Base-by-base conservation (phyloP, 345 rosid species). In the Acer saccharum region DNA sequence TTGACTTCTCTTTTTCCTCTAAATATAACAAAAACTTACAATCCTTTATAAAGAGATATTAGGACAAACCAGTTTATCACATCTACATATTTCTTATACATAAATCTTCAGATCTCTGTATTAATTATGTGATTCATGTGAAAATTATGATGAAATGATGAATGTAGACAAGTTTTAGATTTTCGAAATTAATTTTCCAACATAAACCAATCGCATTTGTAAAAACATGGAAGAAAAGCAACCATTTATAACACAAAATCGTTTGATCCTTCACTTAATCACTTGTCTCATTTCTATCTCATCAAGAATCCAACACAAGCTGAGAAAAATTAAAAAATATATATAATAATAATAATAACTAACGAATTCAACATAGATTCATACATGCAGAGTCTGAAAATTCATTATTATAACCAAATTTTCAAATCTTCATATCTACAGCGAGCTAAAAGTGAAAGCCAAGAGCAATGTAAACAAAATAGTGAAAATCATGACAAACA, bases 371-470 rank as follows among this genome's bases (percentile, higher is more conserved):
- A 71, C 44, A n/a, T 39, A 57, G 46, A 71, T 29, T 5, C 27
- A 71, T 35, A 35, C 18, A 39, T 58, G 54, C 66, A 21, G 11
- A 2, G 7, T 20, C 54, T 21, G 13, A 58, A n/a, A 58, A 41
- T 39, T 39, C 54, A 25, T 17, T 58, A 11, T 27, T 43, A 62
- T 8, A 1, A 44, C 43, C 41, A 39, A 62, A 23, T 8, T 62
- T 21, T 41, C 32, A 9, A 57, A n/a, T 18, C 57, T 57, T 10
- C 21, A 29, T 13, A 3, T 54, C 35, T 10, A 55, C 10, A 32
- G 52, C 20, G 21, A 73, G 58, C 41, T 73, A 73, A 73, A 73
- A 60, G 10, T 73, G 20, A 73, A n/a, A 73, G 58, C 14, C 20
- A n/a, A 21, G 35, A 7, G 18, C 6, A 60, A 72, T 32, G 35